phyloP scores from a whole-genome alignment of 1,284 basidiomycete genomes.

The Microbotryum scabiosae region DNA sequence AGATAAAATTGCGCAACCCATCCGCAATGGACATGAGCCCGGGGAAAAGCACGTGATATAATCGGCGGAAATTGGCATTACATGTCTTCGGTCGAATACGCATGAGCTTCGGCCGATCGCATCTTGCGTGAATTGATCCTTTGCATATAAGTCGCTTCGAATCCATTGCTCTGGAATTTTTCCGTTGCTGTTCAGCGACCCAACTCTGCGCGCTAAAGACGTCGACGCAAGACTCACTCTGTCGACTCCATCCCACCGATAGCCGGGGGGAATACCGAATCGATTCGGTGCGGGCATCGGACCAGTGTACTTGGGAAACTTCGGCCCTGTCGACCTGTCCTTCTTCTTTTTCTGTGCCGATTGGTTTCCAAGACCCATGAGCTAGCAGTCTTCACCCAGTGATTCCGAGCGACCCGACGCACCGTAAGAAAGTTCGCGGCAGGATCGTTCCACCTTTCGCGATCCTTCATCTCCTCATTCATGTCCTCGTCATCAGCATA shows the following conservation, averaged over 20 bases:
- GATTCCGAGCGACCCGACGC: slow-evolving; percentile 37
- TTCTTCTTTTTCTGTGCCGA: slow-evolving; percentile 50
- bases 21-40: background rate
- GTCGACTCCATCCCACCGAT: slow-evolving; percentile 73
- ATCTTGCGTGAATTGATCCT: slow-evolving; percentile 41
- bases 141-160: slow-evolving; percentile 87
- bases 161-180: slow-evolving; percentile 70
- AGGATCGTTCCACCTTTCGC: slow-evolving; percentile 88
- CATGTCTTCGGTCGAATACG: slow-evolving; percentile 29
- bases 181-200: background rate
- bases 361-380: background rate
- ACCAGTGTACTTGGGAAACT: slow-evolving; percentile 70
- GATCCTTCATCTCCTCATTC: slow-evolving; percentile 70
- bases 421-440: slow-evolving; percentile 87
- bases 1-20: background rate
- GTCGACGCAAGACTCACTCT: slow-evolving; percentile 55
- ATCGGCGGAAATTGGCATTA: slow-evolving; percentile 3
- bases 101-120: slow-evolving; percentile 21
- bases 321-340: slow-evolving; percentile 7
- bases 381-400: background rate
- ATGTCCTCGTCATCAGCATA: slow-evolving; percentile 73
- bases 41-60: no score
- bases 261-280: slow-evolving; percentile 88
- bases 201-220: background rate
- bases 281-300: slow-evolving; percentile 86